Conservation (phyloP, 306 rosid species). For the Vigna trinervia region DNA sequence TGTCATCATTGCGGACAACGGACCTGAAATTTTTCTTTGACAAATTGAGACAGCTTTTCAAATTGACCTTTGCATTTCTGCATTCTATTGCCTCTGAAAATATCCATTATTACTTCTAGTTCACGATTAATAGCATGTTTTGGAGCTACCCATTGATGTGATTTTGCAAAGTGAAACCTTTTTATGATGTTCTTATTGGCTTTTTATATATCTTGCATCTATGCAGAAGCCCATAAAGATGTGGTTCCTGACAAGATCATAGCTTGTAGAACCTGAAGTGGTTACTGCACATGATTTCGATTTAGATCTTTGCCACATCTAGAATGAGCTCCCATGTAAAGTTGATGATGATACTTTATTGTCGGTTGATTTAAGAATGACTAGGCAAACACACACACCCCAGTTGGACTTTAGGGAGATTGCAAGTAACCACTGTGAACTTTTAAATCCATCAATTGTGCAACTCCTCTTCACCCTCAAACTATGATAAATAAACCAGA, state of each 20-base stretch:
- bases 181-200: neutral
- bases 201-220: constrained; percentile 26
- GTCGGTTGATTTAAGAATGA: constrained; percentile 2
- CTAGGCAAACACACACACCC: neutral
- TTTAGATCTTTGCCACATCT: neutral
- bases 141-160: constrained; percentile 7
- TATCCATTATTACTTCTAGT: neutral
- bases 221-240: constrained; percentile 26
- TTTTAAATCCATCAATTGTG: constrained; percentile 17
- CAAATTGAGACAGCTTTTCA: constrained; percentile 3
- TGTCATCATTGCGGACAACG: constrained; percentile 8
- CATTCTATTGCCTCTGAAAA: constrained; percentile 9
- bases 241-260: constrained; percentile 19
- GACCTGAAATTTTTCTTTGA: neutral
- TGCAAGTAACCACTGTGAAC: constrained; percentile 1
- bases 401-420: constrained; percentile 21
- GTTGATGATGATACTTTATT: constrained; percentile 16
- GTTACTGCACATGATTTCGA: constrained; percentile 28
- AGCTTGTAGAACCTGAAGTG: constrained; percentile 10
- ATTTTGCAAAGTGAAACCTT: constrained; percentile 27
- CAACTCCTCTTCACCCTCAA: constrained; percentile 5
- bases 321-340: constrained; percentile 31
- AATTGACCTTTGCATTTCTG: constrained; percentile 13
- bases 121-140: neutral
- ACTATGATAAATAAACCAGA: constrained; percentile 6